Conservation (phyloP, 2,329 filamentous ascomycete species). For the Fusarium sp. region DNA sequence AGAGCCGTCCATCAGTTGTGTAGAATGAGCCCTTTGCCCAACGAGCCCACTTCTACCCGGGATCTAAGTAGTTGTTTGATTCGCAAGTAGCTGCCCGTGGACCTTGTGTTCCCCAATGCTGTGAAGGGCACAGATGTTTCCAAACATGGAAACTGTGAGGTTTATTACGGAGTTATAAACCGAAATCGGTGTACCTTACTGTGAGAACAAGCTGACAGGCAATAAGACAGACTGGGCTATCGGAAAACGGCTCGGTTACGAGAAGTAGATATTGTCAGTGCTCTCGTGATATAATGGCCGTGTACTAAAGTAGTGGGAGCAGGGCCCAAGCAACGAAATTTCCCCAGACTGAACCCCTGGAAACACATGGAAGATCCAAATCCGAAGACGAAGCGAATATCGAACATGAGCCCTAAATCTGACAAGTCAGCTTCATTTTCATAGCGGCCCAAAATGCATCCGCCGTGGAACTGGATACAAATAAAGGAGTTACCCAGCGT, state of each 20-base stretch:
- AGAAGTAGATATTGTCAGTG: conserved; percentile 1
- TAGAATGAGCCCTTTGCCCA: background rate
- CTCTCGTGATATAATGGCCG: conserved; percentile 6
- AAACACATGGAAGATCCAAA: conserved; percentile 22
- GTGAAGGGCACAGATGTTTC: background rate
- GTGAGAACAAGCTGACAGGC: background rate
- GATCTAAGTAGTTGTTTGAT: background rate
- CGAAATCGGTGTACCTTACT: background rate
- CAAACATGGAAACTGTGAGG: background rate
- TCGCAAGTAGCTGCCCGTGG: background rate
- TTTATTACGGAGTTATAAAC: background rate
- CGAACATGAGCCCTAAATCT: conserved; percentile 16
- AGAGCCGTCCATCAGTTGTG: background rate
- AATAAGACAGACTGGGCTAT: background rate
- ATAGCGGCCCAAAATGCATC: conserved; percentile 23
- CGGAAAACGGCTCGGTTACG: background rate
- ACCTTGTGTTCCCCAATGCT: background rate
- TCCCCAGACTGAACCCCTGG: conserved; percentile 35
- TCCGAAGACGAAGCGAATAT: conserved; percentile 10
- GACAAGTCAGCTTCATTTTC: conserved; percentile 29
- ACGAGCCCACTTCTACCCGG: background rate
- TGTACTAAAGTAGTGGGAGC: conserved; percentile 4
- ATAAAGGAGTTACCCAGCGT: conserved; percentile 41
- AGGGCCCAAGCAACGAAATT: conserved; percentile 2
- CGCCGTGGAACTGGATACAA: conserved; percentile 26